phyloP scores from a whole-genome alignment of 768 basidiomycete species.

The Pleurotus cornucopiae region DNA sequence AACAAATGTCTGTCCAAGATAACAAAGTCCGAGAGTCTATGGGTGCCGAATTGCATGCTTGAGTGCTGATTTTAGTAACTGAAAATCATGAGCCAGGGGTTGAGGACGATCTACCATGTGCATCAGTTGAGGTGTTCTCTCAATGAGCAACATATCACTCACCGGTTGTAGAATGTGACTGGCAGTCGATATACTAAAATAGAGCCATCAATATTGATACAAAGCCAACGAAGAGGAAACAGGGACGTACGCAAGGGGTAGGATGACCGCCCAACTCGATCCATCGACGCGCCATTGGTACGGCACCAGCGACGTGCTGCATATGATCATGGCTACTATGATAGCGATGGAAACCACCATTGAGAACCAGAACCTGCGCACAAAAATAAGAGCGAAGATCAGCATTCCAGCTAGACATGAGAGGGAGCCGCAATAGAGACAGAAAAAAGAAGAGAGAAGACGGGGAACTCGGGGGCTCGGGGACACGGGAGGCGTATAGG shows the following conservation, averaged over 20 bases:
- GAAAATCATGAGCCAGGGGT: slow-evolving; percentile 64
- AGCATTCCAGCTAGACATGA: slow-evolving; percentile 9
- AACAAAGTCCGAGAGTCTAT: too few relatives aligned
- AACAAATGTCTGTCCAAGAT: too few relatives aligned
- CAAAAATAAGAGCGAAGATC: slow-evolving; percentile 27
- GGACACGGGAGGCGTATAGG: too few relatives aligned
- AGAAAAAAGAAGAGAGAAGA: too few relatives aligned
- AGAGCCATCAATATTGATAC: slow-evolving; percentile 35
- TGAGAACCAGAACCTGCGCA: slow-evolving; percentile 54
- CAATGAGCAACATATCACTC: slow-evolving; percentile 18
- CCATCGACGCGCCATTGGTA: slow-evolving; percentile 56
- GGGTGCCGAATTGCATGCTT: too few relatives aligned
- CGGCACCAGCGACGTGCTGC: slow-evolving; percentile 42
- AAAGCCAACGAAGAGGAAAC: not conserved
- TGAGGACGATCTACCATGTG: slow-evolving; percentile 32
- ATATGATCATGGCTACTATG: slow-evolving; percentile 55
- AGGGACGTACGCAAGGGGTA: slow-evolving; percentile 56
- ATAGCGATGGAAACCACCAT: slow-evolving; percentile 50
- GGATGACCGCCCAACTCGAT: slow-evolving; percentile 64
- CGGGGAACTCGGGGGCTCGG: too few relatives aligned
- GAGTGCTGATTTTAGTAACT: slow-evolving; percentile 36
- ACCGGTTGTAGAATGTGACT: slow-evolving; percentile 74
- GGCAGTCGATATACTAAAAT: slow-evolving; percentile 52
- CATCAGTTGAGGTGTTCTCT: slow-evolving; percentile 4
- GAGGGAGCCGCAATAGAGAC: not conserved